Evolutionary conservation across 371 early-diverging fungal genomes (phyloP).

Genomic region (Synchytrium microbalum): DNA sequence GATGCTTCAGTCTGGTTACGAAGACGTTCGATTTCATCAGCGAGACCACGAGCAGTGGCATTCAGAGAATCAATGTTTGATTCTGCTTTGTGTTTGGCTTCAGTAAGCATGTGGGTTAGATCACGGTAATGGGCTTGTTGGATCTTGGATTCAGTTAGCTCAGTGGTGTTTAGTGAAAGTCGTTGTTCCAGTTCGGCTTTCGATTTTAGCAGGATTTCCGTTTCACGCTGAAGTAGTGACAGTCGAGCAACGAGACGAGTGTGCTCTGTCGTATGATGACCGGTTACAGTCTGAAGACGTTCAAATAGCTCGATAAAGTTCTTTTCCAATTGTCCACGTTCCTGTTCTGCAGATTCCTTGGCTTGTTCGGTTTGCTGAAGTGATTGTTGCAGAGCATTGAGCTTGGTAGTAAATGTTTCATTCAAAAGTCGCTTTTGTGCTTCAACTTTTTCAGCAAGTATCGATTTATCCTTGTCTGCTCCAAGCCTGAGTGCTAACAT

Average conservation of each 20-base stretch:
- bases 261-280: conserved; percentile 1
- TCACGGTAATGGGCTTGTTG: background rate
- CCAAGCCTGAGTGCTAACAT: background rate
- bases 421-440: background rate
- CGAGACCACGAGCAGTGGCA: background rate
- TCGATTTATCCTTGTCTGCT: background rate
- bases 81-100: background rate
- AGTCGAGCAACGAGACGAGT: background rate
- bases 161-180: background rate
- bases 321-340: conserved; percentile 15
- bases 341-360: background rate
- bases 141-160: background rate
- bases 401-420: background rate
- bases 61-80: background rate
- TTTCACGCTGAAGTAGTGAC: background rate
- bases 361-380: background rate
- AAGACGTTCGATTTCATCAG: background rate
- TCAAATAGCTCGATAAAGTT: conserved; percentile 16
- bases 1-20: background rate
- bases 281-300: conserved; percentile 12
- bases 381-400: background rate
- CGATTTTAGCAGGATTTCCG: background rate
- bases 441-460: background rate
- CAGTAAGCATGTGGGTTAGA: background rate
- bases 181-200: background rate